Conservation (phyloP, 148 eudicot species). For the Camellia lanceoleosa region DNA sequence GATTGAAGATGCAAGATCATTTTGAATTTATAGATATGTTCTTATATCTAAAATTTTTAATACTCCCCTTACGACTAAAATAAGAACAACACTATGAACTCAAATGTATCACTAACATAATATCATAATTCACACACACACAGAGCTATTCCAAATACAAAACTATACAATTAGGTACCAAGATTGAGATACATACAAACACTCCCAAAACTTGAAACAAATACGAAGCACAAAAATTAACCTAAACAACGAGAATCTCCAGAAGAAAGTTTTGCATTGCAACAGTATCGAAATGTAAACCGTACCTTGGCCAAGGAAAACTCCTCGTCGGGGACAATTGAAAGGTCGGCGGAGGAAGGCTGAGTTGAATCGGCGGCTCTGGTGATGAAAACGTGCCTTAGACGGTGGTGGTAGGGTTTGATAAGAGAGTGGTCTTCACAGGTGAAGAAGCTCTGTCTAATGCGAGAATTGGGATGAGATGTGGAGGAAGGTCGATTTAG, state of each 20-base stretch:
- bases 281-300: neutral
- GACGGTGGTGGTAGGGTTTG: slow-evolving; percentile 18
- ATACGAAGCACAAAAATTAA: neutral
- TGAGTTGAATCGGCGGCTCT: slow-evolving; percentile 76
- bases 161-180: neutral
- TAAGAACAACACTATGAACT: too few relatives aligned
- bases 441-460: slow-evolving; percentile 11
- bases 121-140: too few relatives aligned
- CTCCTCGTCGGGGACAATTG: slow-evolving; percentile 57
- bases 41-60: too few relatives aligned
- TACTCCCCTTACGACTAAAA: too few relatives aligned
- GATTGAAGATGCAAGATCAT: too few relatives aligned
- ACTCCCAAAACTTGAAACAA: neutral
- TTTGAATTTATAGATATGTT: too few relatives aligned
- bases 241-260: neutral
- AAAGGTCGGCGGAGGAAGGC: slow-evolving; percentile 42
- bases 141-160: neutral
- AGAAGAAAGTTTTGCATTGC: neutral
- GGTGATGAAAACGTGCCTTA: slow-evolving; percentile 24
- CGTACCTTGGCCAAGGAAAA: slow-evolving; percentile 69
- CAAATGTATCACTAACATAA: too few relatives aligned
- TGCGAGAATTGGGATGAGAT: neutral
- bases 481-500: slow-evolving; percentile 20
- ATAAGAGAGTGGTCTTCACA: slow-evolving; percentile 19
- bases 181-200: neutral